phyloP scores from a whole-genome alignment of 805 yeast genomes.

The Ogataea pignaliae region DNA sequence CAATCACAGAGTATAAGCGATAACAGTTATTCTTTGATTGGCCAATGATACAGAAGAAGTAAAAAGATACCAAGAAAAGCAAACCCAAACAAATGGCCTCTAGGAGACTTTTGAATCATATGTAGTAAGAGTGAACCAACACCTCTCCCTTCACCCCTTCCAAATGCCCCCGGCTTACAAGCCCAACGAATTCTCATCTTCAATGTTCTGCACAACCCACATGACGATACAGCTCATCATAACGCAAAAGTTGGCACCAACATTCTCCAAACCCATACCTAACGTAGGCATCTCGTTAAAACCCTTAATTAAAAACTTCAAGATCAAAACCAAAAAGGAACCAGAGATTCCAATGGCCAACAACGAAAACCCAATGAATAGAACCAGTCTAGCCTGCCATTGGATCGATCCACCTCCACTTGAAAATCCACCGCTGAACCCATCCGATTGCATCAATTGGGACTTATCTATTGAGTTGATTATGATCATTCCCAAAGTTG shows the following conservation, averaged over 20 bases:
- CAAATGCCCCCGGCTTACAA: constrained; percentile 3
- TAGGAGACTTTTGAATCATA: neutral
- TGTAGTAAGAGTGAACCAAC: no score
- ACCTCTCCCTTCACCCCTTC: neutral
- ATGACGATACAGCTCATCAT: constrained; percentile 85
- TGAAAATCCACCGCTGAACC: constrained; percentile 18
- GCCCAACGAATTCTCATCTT: constrained; percentile 91
- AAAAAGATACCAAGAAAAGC: no score
- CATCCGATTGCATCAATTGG: constrained; percentile 31
- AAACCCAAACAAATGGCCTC: no score
- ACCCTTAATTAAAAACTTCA: constrained; percentile 77
- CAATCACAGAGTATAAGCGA: no score
- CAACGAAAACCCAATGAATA: constrained; percentile 88
- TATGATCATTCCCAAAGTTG: constrained; percentile 84
- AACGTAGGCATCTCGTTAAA: constrained; percentile 76
- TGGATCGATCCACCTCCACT: constrained; percentile 48
- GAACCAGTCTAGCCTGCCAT: constrained; percentile 90
- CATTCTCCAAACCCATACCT: constrained; percentile 91
- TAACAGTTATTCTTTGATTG: no score
- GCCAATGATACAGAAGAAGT: no score
- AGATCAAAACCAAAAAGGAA: constrained; percentile 77
- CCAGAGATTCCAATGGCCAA: constrained; percentile 95
- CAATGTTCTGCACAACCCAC: constrained; percentile 94
- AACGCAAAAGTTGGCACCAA: constrained; percentile 69
- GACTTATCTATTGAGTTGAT: constrained; percentile 70